These are phyloP conservation scores for Lentinus tigrinus DNA, from an alignment of 768 basidiomycete species.

Conservation along the genomic window DNA sequence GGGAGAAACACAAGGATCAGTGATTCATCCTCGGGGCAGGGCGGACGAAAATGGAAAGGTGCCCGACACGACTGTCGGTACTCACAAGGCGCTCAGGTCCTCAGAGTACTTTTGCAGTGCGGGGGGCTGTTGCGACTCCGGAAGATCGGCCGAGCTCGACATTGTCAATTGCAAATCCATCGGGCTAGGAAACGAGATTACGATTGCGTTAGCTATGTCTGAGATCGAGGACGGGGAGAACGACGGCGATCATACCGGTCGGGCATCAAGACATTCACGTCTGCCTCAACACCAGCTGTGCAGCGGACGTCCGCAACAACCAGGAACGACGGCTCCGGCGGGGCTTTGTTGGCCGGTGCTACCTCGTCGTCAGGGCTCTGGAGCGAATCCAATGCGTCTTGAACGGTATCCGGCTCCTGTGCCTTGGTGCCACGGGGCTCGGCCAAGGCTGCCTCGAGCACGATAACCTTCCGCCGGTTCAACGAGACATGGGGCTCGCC, in stretches of 20 bases:
- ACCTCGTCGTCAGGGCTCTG: neutral
- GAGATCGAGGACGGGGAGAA: neutral
- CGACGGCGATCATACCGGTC: slow-evolving; percentile 44
- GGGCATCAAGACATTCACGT: slow-evolving; percentile 53
- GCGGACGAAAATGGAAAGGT: neutral
- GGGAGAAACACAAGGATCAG: slow-evolving; percentile 5
- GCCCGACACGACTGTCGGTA: neutral
- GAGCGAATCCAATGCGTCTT: neutral
- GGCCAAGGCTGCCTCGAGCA: slow-evolving; percentile 20
- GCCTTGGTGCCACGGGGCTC: neutral
- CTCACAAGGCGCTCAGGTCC: slow-evolving; percentile 45
- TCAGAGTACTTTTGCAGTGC: slow-evolving; percentile 41
- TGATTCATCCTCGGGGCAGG: neutral
- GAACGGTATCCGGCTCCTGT: neutral
- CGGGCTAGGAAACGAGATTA: slow-evolving; percentile 36
- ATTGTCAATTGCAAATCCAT: slow-evolving; percentile 57
- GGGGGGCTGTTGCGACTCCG: slow-evolving; percentile 36
- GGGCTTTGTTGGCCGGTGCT: neutral
- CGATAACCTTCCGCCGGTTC: slow-evolving; percentile 13
- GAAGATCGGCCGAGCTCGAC: slow-evolving; percentile 32
- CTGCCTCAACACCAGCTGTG: slow-evolving; percentile 36
- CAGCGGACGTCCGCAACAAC: slow-evolving; percentile 27
- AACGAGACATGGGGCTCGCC: neutral
- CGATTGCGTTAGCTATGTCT: neutral
- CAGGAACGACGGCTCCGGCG: slow-evolving; percentile 1